These are phyloP conservation scores for Hyphopichia burtonii DNA, from an alignment of 1,139 yeast species.

Conservation along the genomic window DNA sequence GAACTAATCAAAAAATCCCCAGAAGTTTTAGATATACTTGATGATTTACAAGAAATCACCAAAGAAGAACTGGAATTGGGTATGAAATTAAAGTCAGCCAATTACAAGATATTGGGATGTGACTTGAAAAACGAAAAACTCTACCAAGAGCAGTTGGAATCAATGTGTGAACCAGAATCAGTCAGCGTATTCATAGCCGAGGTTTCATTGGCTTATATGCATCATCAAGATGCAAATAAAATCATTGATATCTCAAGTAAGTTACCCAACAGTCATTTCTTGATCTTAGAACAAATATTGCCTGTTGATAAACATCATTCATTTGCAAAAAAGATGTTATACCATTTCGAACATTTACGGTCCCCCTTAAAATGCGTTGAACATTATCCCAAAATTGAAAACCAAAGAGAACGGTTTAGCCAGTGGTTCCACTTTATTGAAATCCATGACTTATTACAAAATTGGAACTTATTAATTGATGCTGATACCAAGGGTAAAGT, in stretches of 20 bases:
- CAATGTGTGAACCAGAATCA: constrained; percentile 18
- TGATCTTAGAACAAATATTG: constrained; percentile 69
- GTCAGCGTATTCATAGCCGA: constrained; percentile 71
- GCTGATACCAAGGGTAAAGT: constrained; percentile 42
- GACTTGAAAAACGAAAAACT: constrained; percentile 53
- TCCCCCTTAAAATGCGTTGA: constrained; percentile 72
- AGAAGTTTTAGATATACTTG: constrained; percentile 50
- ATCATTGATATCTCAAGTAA: constrained; percentile 52
- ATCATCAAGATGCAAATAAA: constrained; percentile 63
- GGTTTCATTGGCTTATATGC: constrained; percentile 82
- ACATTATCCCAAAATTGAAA: constrained; percentile 50
- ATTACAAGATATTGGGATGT: constrained; percentile 68
- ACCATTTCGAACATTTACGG: constrained; percentile 64
- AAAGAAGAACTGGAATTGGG: constrained; percentile 7
- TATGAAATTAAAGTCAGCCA: constrained; percentile 27
- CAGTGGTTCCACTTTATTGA: constrained; percentile 46
- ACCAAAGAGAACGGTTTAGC: constrained; percentile 53
- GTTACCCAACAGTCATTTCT: constrained; percentile 55
- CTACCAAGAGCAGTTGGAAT: constrained; percentile 38
- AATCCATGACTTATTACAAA: constrained; percentile 54
- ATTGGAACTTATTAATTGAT: constrained; percentile 52
- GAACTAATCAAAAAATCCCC: constrained; percentile 47
- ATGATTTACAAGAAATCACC: constrained; percentile 14
- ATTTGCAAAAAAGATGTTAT: constrained; percentile 73
- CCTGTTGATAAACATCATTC: constrained; percentile 65